Conservation (phyloP, 163 green algal genomes). For the Volvox carteri region DNA sequence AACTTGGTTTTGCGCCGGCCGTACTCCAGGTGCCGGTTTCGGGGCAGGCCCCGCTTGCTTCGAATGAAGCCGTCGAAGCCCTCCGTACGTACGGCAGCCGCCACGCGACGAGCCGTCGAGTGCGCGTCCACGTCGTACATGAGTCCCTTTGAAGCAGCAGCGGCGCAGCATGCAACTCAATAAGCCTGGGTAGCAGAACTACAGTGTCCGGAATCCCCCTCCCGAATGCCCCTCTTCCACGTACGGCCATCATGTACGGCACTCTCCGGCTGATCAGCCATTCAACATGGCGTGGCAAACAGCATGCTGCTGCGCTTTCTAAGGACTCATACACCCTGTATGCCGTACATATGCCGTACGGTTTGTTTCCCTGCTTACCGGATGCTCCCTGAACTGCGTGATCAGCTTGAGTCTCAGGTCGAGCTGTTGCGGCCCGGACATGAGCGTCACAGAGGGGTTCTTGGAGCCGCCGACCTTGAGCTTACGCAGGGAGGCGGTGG, state of each 20-base stretch:
- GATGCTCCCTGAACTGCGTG: slow-evolving; percentile 14
- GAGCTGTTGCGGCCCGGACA: not conserved
- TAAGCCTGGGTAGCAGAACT: not conserved
- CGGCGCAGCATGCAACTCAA: not conserved
- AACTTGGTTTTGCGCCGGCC: slow-evolving; percentile 14
- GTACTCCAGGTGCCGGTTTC: slow-evolving; percentile 30
- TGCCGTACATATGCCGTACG: not conserved
- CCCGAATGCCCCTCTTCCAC: no score
- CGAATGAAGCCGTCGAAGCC: slow-evolving; percentile 25
- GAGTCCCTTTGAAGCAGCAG: not conserved
- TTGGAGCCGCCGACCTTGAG: not conserved
- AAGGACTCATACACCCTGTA: not conserved
- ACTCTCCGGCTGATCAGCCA: no score
- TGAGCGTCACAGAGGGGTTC: not conserved
- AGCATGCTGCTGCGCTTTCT: not conserved
- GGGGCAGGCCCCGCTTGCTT: slow-evolving; percentile 21
- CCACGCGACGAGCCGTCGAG: not conserved
- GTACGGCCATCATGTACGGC: no score
- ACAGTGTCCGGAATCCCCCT: not conserved
- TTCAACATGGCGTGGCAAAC: no score
- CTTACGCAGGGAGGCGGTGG: slow-evolving; percentile 12
- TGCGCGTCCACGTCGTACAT: not conserved
- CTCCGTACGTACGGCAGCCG: slow-evolving; percentile 8
- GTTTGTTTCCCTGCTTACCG: not conserved
- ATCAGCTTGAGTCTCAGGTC: slow-evolving; percentile 27